Percentiles rank a stretch among this genome's conserved stretches.
Evolutionary conservation across 305 asterid species (phyloP).

Genomic region (Plantago lanceolata): DNA sequence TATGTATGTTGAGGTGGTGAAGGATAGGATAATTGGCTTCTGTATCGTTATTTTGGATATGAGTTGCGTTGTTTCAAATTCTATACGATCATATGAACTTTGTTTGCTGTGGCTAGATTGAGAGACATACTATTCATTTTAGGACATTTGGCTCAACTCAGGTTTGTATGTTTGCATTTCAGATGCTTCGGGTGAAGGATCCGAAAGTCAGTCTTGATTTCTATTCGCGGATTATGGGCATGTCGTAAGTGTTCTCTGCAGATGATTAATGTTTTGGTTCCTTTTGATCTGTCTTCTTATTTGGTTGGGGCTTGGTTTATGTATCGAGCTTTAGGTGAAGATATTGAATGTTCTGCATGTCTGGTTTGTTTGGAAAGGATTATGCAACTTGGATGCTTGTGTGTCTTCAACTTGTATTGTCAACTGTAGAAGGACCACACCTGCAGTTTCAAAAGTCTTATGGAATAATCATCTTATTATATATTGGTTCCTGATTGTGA

Average conservation of each 20-base stretch:
- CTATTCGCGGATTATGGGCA: conserved; percentile 86
- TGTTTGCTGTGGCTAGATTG: background rate
- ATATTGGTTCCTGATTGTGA: background rate
- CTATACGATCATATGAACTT: background rate
- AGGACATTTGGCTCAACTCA: conserved; percentile 22
- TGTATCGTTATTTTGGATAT: background rate
- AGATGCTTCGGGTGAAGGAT: conserved; percentile 94
- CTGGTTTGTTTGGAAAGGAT: background rate
- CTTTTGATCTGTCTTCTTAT: background rate
- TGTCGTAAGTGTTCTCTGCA: conserved; percentile 66
- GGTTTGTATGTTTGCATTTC: conserved; percentile 24
- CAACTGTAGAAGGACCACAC: background rate
- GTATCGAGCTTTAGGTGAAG: conserved; percentile 6
- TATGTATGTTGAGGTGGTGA: conserved; percentile 55
- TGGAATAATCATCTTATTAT: background rate
- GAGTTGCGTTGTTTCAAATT: background rate
- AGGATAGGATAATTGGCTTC: conserved; percentile 31
- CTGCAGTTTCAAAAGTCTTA: background rate
- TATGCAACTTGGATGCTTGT: conserved; percentile 7
- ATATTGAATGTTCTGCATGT: background rate
- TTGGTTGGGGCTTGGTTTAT: conserved; percentile 10
- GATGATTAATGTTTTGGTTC: background rate
- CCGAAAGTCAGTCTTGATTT: conserved; percentile 92
- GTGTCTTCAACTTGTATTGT: conserved; percentile 3
- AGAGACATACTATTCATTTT: background rate